Conservation (phyloP, 345 rosid genomes). For the Eucalyptus erythrocorys region DNA sequence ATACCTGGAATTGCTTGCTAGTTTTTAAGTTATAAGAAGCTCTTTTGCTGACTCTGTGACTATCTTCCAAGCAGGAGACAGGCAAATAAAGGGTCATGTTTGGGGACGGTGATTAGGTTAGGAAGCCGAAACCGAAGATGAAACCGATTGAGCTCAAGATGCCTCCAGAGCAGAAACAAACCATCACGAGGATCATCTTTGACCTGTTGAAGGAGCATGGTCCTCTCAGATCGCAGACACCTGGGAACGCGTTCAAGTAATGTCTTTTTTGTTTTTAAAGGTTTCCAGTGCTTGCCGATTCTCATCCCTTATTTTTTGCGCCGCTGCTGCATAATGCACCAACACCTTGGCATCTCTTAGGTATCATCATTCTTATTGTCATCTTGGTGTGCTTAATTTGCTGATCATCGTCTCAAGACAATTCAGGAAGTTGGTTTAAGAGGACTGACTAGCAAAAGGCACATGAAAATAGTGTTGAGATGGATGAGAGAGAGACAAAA, state of each 20-base stretch:
- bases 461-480: slow-evolving; percentile 40
- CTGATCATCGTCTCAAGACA: not conserved
- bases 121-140: slow-evolving; percentile 67
- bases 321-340: not conserved
- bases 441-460: slow-evolving; percentile 32
- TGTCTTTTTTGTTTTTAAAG: not conserved
- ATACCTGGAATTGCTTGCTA: not conserved
- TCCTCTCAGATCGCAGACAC: slow-evolving; percentile 61
- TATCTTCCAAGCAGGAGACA: not conserved
- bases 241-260: slow-evolving; percentile 65
- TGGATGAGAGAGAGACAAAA: slow-evolving; percentile 20
- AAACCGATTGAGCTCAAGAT: slow-evolving; percentile 65
- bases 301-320: not conserved
- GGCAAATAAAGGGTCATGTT: slow-evolving; percentile 6
- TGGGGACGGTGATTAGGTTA: slow-evolving; percentile 29
- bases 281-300: not conserved
- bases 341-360: not conserved
- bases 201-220: slow-evolving; percentile 79
- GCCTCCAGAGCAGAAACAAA: slow-evolving; percentile 76
- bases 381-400: not conserved
- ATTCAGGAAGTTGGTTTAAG: slow-evolving; percentile 26
- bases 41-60: not conserved
- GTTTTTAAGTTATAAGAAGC: not conserved
- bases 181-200: slow-evolving; percentile 51
- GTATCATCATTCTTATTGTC: not conserved